Conservation (phyloP, 192 early-diverging fungal genomes). For the Coemansia sp. region DNA sequence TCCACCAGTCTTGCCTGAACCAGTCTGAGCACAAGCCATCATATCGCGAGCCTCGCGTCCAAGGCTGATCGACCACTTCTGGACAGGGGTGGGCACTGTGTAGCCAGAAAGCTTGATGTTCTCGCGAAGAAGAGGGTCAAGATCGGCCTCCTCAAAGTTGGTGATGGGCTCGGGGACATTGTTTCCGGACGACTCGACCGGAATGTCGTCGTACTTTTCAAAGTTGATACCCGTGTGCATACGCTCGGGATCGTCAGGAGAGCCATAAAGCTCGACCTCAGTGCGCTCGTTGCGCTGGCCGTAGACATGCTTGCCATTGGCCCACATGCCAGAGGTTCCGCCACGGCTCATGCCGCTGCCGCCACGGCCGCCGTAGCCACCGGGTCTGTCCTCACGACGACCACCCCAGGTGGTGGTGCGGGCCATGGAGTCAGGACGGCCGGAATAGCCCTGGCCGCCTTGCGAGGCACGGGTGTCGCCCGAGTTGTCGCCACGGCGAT, state of each 20-base stretch:
- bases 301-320: conserved; percentile 78
- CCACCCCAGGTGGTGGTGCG: conserved; percentile 58
- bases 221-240: conserved; percentile 96
- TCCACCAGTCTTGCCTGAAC: conserved; percentile 93
- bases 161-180: conserved; percentile 66
- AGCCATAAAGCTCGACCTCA: conserved; percentile 78
- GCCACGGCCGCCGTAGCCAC: conserved; percentile 25
- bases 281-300: conserved; percentile 74
- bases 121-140: conserved; percentile 83
- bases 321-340: conserved; percentile 63
- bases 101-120: conserved; percentile 91
- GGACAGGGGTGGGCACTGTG: conserved; percentile 90
- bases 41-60: conserved; percentile 82
- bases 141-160: conserved; percentile 64
- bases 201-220: conserved; percentile 98
- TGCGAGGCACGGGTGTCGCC: conserved; percentile 50
- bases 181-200: conserved; percentile 84
- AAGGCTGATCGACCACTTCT: conserved; percentile 88
- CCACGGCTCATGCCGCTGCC: conserved; percentile 33
- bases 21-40: conserved; percentile 99
- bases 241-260: conserved; percentile 70
- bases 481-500: conserved; percentile 44
- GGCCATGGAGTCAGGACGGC: conserved; percentile 38
- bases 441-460: conserved; percentile 31
- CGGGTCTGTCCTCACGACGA: conserved; percentile 40